Evolutionary conservation across 768 basidiomycete genomes (phyloP).

Genomic region (Tephrocybe sp.): DNA sequence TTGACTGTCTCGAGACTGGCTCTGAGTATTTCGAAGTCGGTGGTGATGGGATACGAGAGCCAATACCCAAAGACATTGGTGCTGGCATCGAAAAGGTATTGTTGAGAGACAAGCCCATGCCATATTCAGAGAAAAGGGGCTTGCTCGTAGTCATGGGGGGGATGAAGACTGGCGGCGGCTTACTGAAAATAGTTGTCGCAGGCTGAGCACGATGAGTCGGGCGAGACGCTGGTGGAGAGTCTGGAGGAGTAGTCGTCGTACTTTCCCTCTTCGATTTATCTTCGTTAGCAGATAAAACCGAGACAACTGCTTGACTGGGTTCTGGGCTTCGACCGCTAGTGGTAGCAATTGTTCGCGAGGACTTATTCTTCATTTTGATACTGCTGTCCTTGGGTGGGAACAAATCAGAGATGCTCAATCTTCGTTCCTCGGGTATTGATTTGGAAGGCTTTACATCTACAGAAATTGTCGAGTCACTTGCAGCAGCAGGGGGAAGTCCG

Average conservation of each 20-base stretch:
- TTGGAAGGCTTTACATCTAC: neutral
- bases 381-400: slow-evolving; percentile 33
- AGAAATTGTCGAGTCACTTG: neutral
- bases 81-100: slow-evolving; percentile 40
- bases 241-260: slow-evolving; percentile 53
- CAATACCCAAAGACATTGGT: slow-evolving; percentile 44
- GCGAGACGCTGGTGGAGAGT: slow-evolving; percentile 48
- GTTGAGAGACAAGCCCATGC: slow-evolving; percentile 31
- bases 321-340: slow-evolving; percentile 3
- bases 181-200: slow-evolving; percentile 57
- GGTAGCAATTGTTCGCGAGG: slow-evolving; percentile 21
- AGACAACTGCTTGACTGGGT: slow-evolving; percentile 3
- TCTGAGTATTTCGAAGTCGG: slow-evolving; percentile 24
- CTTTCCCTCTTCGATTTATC: slow-evolving; percentile 28
- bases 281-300: slow-evolving; percentile 2
- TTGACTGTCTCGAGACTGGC: slow-evolving; percentile 49
- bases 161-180: slow-evolving; percentile 48
- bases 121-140: slow-evolving; percentile 23
- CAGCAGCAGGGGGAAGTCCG: neutral
- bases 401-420: slow-evolving; percentile 63
- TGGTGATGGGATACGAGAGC: slow-evolving; percentile 26
- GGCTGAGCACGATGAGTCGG: slow-evolving; percentile 30
- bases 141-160: slow-evolving; percentile 32
- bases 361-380: slow-evolving; percentile 31
- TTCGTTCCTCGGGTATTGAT: slow-evolving; percentile 23